Evolutionary conservation across 169 alveolate species (phyloP).

Genomic region (Pseudocohnilembus persalinus): DNA sequence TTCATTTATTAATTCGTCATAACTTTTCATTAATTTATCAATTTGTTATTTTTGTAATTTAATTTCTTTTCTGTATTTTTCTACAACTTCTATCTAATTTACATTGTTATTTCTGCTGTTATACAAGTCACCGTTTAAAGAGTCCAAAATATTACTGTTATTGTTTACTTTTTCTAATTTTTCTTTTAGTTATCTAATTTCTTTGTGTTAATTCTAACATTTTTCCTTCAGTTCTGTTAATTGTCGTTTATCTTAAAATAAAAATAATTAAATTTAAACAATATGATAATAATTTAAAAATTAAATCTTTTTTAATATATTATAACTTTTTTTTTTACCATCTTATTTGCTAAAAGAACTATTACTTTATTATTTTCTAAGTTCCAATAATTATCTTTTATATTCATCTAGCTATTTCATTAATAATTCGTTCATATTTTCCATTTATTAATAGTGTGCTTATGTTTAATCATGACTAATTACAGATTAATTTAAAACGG

Average conservation of each 20-base stretch:
- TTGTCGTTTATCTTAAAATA: not conserved
- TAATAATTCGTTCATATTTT: not conserved
- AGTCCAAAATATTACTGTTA: too few species aligned
- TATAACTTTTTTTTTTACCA: too few species aligned
- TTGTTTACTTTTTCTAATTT: too few species aligned
- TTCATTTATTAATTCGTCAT: not conserved
- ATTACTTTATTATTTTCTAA: not conserved
- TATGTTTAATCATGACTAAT: not conserved
- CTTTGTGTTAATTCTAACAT: not conserved
- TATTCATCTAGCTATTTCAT: not conserved
- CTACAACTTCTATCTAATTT: not conserved
- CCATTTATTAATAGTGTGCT: not conserved
- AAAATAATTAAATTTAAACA: too few species aligned
- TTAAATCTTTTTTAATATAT: too few species aligned
- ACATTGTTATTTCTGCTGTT: too few species aligned
- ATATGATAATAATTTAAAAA: too few species aligned
- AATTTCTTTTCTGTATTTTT: not conserved
- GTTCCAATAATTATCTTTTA: not conserved
- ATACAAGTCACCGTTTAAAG: too few species aligned
- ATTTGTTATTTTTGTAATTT: not conserved
- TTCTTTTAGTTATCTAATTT: too few species aligned
- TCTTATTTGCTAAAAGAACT: too few species aligned
- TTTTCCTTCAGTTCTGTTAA: not conserved
- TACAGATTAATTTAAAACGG: not conserved
- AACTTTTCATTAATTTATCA: not conserved